Base-by-base conservation (phyloP, 1,139 yeast species). In the Blastobotrys apis region DNA sequence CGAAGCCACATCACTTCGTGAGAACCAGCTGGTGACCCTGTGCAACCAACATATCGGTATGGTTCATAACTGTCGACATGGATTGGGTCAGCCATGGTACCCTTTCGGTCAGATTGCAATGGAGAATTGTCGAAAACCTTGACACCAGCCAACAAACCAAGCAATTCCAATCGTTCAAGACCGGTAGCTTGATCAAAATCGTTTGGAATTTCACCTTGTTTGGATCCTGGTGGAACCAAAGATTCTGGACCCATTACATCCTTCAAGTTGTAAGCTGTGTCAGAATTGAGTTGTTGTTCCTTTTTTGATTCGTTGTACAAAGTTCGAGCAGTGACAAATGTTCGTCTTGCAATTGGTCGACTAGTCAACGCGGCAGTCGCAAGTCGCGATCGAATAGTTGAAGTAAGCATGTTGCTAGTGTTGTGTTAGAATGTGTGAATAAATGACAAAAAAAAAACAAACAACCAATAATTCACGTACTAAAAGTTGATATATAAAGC, bases 181-280 rank as follows among this genome's bases (percentile, higher is more conserved):
- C 98, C 98, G 47, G 98, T 94, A 60, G 97, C 90, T 74, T 90
- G 97, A 63, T 92, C 97, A 60, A 85, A 66, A 68, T 90, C 95
- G 50, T 95, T 80, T 66, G 98, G 97, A 61, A 92, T 81, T 48
- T 83, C 75, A 60, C 94, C 95, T 53, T 68, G 71, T 60, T 75
- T 71, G 55, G 95, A 95, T 78, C 96, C 97, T 49, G 83, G 80
- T 69, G 97, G 96, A 58, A 88, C 78, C 69, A 92, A 79, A 47
- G 90, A 76, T 62, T 78, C 85, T 46, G 81, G 78, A 62, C 90
- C 90, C 47, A 81, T 75, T 57, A 90, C 94, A 65, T 90, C 95
- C 47, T 82, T 70, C 62, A 90, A 77, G 48, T 66, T 73, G 53
- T 71, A 58, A 51, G 95, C 94, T 51, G 88, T 78, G 26, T 33